These are phyloP conservation scores for Clarireedia paspali DNA, from an alignment of 2,329 filamentous ascomycete species.

Conservation along the genomic window DNA sequence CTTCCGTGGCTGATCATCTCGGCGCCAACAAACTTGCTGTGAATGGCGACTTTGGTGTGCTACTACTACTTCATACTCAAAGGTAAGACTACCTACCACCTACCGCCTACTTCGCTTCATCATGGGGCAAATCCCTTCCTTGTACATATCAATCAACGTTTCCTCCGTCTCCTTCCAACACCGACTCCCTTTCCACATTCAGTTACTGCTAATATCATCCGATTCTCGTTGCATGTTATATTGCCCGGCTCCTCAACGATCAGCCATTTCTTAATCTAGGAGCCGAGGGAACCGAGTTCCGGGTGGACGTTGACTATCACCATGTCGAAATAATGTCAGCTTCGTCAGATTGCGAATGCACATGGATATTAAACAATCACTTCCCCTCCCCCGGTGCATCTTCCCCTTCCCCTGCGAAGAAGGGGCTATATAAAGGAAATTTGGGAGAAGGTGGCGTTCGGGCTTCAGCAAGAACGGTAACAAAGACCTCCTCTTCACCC, in stretches of 20 bases:
- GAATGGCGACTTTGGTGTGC: not conserved
- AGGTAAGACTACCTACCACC: not conserved
- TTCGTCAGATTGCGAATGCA: not conserved
- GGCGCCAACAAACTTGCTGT: not conserved
- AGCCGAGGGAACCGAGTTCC: not conserved
- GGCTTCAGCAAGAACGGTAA: not conserved
- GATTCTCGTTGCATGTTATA: conserved; percentile 2
- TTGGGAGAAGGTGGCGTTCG: not conserved
- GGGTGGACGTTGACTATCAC: not conserved
- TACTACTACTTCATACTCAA: not conserved
- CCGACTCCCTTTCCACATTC: not conserved
- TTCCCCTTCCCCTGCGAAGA: conserved; percentile 7
- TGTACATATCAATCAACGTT: not conserved
- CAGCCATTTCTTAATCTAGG: not conserved
- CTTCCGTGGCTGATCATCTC: not conserved
- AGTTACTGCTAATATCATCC: not conserved
- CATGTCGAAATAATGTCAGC: not conserved
- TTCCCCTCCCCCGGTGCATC: not conserved
- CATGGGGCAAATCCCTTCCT: not conserved
- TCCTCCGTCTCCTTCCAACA: not conserved
- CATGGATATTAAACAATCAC: not conserved
- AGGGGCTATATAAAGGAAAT: not conserved
- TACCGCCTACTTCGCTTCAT: not conserved
- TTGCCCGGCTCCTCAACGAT: not conserved
- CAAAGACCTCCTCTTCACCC: not conserved